Conservation (phyloP, 2,329 filamentous ascomycete genomes). For the Aspergillus amoenus region DNA sequence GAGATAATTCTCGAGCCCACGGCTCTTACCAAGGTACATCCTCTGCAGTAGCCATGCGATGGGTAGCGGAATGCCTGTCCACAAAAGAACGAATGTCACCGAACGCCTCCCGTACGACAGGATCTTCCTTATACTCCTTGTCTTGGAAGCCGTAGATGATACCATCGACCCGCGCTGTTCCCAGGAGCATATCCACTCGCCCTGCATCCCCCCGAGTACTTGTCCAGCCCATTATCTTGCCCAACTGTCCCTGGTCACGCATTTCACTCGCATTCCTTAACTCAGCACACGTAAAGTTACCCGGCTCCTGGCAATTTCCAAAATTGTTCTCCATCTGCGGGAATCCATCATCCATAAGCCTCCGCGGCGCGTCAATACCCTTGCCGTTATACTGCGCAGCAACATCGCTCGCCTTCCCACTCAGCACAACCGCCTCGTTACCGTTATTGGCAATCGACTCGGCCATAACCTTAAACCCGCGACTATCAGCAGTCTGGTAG, state of each 20-base stretch:
- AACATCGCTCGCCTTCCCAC: background rate
- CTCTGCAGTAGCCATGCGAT: background rate
- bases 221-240: background rate
- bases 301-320: background rate
- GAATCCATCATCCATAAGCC: background rate
- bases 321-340: background rate
- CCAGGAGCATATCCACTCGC: background rate
- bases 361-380: background rate
- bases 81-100: background rate
- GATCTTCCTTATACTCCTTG: background rate
- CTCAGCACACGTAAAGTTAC: background rate
- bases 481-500: background rate
- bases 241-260: background rate
- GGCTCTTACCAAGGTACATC: background rate
- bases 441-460: background rate
- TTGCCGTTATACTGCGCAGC: background rate
- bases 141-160: background rate
- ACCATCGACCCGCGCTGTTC: background rate
- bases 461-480: background rate
- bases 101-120: background rate
- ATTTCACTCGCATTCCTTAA: background rate
- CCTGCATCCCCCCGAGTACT: background rate
- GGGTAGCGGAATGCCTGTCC: background rate
- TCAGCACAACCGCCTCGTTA: background rate
- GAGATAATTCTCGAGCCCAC: too few species aligned